Conservation (phyloP, 2,329 filamentous ascomycete species). For the Hypoxylon sp. region DNA sequence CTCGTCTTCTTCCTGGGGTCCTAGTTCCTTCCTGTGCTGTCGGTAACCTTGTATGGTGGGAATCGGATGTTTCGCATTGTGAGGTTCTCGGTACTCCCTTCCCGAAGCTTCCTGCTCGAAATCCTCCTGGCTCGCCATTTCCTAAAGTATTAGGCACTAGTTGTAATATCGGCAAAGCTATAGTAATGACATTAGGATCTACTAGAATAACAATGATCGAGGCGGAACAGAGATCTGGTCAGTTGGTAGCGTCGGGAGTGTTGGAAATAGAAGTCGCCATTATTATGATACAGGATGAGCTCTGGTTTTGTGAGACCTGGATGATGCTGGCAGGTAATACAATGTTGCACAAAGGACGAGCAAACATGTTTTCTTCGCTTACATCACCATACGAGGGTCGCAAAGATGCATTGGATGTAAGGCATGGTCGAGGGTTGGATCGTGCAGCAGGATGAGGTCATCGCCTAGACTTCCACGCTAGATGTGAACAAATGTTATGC, state of each 20-base stretch:
- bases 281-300: slow-evolving; percentile 15
- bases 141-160: not conserved
- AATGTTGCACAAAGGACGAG: slow-evolving; percentile 16
- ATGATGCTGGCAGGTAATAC: slow-evolving; percentile 21
- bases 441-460: slow-evolving; percentile 40
- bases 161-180: not conserved
- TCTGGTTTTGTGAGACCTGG: slow-evolving; percentile 4
- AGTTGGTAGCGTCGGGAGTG: not conserved
- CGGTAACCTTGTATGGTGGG: slow-evolving; percentile 66
- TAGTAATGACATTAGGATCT: slow-evolving; percentile 2
- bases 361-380: slow-evolving; percentile 36
- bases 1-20: slow-evolving; percentile 57
- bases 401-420: slow-evolving; percentile 23
- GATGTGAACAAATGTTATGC: too few relatives aligned
- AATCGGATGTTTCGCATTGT: slow-evolving; percentile 51
- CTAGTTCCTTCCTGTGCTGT: slow-evolving; percentile 63
- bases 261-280: not conserved
- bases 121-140: slow-evolving; percentile 42
- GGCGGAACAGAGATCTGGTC: not conserved
- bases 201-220: not conserved
- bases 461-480: slow-evolving; percentile 1
- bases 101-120: slow-evolving; percentile 40
- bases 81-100: slow-evolving; percentile 45
- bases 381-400: slow-evolving; percentile 35
- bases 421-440: slow-evolving; percentile 24